Conservation (phyloP, 805 yeast species). For the Blastobotrys chiropterorum region DNA sequence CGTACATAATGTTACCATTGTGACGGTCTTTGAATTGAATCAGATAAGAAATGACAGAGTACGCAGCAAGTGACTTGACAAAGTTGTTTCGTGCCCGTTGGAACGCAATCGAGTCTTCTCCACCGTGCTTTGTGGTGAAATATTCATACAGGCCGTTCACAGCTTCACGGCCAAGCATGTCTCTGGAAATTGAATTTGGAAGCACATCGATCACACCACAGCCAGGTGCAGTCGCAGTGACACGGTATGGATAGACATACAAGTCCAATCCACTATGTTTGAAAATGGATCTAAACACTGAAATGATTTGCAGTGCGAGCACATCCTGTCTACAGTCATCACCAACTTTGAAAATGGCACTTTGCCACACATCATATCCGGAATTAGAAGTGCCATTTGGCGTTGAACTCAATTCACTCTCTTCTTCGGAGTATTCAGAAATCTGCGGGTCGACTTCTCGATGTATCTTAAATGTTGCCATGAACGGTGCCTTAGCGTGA, state of each 20-base stretch:
- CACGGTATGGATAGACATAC: constrained; percentile 88
- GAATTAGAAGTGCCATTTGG: constrained; percentile 18
- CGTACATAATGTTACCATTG: constrained; percentile 96
- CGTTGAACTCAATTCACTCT: constrained; percentile 8
- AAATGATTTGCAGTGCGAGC: constrained; percentile 82
- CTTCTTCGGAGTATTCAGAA: constrained; percentile 13
- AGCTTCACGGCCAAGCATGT: constrained; percentile 98
- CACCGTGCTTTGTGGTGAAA: constrained; percentile 86
- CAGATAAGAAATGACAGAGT: constrained; percentile 83
- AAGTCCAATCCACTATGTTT: constrained; percentile 80
- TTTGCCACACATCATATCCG: constrained; percentile 70
- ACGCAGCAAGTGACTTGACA: constrained; percentile 88
- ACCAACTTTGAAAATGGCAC: constrained; percentile 98
- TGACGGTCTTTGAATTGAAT: constrained; percentile 94
- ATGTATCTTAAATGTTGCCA: constrained; percentile 88
- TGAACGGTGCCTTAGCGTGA: constrained; percentile 97
- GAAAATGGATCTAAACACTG: constrained; percentile 90
- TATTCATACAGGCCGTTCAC: constrained; percentile 95
- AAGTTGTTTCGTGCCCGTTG: constrained; percentile 90
- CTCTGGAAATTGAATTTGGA: constrained; percentile 92
- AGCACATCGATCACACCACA: constrained; percentile 98
- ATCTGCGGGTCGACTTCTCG: constrained; percentile 38
- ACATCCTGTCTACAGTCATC: constrained; percentile 99
- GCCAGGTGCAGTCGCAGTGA: constrained; percentile 98
- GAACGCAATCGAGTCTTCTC: constrained; percentile 83